These are phyloP conservation scores for Aspergillus sp. DNA, from an alignment of 2,329 filamentous ascomycete species.

Conservation along the genomic window DNA sequence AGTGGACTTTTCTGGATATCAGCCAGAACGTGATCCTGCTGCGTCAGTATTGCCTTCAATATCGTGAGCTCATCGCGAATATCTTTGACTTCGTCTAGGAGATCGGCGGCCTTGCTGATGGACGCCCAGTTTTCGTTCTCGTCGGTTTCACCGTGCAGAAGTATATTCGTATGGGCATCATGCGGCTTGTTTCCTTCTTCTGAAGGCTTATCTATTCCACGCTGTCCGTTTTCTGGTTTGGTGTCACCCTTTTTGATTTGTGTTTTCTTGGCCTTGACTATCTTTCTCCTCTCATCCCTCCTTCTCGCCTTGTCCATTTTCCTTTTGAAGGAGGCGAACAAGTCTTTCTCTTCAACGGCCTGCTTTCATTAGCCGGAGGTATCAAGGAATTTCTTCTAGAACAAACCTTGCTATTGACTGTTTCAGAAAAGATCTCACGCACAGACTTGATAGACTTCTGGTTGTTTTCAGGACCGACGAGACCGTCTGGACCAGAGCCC, in stretches of 20 bases:
- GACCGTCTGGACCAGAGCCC: background rate
- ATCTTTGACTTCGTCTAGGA: constrained; percentile 23
- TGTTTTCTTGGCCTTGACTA: background rate
- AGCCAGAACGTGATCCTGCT: constrained; percentile 15
- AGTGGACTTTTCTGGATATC: constrained; percentile 4
- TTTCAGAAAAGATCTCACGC: background rate
- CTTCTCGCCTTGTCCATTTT: background rate
- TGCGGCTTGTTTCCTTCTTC: background rate
- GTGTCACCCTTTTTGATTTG: background rate
- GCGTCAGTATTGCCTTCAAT: constrained; percentile 14
- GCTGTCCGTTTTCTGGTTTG: background rate
- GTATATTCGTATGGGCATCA: background rate
- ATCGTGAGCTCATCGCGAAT: constrained; percentile 25
- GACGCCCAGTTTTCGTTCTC: background rate
- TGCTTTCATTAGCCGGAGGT: background rate
- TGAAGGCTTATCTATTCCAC: background rate
- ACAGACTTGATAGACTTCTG: background rate
- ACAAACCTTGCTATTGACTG: background rate
- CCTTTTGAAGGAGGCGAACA: background rate
- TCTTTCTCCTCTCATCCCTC: background rate
- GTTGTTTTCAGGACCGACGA: background rate
- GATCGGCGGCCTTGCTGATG: background rate
- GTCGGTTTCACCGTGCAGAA: background rate
- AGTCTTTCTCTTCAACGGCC: background rate
- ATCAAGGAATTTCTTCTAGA: background rate